These are phyloP conservation scores for Tetracladium maxilliforme DNA, from an alignment of 2,329 filamentous ascomycete species.

Conservation along the genomic window DNA sequence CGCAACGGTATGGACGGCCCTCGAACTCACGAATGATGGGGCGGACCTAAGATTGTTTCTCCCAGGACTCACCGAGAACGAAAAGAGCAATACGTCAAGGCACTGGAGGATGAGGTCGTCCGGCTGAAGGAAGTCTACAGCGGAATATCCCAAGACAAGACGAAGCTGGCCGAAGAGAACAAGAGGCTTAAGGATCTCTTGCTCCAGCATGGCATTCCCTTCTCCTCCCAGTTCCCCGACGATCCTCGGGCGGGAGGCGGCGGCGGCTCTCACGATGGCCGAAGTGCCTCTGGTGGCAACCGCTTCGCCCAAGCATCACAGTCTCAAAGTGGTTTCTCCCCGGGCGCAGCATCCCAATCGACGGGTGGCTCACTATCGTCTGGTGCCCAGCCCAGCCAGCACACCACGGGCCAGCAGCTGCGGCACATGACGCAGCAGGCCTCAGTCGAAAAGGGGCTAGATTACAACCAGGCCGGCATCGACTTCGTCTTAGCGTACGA, in stretches of 20 bases:
- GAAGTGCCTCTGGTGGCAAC: too few relatives aligned
- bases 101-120: conserved; percentile 80
- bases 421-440: conserved; percentile 8
- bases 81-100: conserved; percentile 92
- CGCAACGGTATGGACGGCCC: conserved; percentile 66
- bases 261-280: too few relatives aligned
- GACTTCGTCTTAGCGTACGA: conserved; percentile 88
- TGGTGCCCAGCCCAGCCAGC: not conserved
- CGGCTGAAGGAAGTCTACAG: conserved; percentile 77
- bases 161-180: conserved; percentile 67
- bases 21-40: not conserved
- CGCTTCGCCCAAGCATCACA: too few relatives aligned
- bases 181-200: conserved; percentile 48
- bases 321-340: too few relatives aligned
- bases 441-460: too few relatives aligned
- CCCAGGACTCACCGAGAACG: conserved; percentile 85
- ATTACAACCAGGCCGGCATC: conserved; percentile 74
- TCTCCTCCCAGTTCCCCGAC: conserved; percentile 2
- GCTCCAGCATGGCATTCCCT: conserved; percentile 33
- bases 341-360: conserved; percentile 2
- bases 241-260: too few relatives aligned
- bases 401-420: conserved; percentile 11
- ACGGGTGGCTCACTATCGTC: not conserved
- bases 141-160: conserved; percentile 59
- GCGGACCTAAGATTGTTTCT: not conserved